phyloP scores from a whole-genome alignment of 257 asterid genomes.

The Ocimum tenuiflorum region DNA sequence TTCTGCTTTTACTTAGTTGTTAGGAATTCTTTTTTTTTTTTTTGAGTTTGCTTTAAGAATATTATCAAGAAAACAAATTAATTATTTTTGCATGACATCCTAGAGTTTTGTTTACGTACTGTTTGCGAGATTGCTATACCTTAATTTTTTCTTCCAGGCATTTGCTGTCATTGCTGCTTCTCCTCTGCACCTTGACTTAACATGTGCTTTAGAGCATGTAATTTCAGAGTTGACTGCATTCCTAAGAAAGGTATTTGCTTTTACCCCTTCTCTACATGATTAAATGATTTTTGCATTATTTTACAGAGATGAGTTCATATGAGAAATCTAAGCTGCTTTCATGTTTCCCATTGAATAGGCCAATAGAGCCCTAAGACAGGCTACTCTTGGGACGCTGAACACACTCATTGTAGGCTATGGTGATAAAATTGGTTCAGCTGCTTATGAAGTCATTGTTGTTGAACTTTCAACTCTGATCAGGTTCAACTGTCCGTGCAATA shows the following conservation, averaged over 20 bases:
- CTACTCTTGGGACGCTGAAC: conserved; percentile 90
- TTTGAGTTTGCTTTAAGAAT: conserved; percentile 6
- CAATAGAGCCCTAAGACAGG: conserved; percentile 90
- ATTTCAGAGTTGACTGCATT: conserved; percentile 92
- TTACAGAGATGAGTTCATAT: conserved; percentile 4
- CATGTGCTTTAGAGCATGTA: conserved; percentile 82
- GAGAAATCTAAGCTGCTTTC: conserved; percentile 10
- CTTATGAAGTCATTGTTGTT: conserved; percentile 84
- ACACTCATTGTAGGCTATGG: conserved; percentile 89
- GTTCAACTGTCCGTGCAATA: conserved; percentile 25
- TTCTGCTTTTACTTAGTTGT: neutral
- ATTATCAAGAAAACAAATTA: neutral
- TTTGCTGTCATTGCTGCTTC: conserved; percentile 94
- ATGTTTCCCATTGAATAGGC: conserved; percentile 50
- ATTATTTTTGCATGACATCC: neutral
- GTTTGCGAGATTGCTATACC: neutral
- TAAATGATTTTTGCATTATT: neutral
- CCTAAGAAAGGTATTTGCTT: conserved; percentile 63
- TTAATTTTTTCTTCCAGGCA: conserved; percentile 53
- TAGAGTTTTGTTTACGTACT: neutral
- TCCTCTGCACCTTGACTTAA: conserved; percentile 80
- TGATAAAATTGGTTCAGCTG: conserved; percentile 81
- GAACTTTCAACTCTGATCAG: conserved; percentile 95
- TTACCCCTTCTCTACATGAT: neutral
- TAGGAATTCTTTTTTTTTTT: conserved; percentile 4